Evolutionary conservation across 169 alveolate genomes (phyloP), one percentile per base, ranked within the genome.

Genomic region (Plasmodium vinckei): DNA sequence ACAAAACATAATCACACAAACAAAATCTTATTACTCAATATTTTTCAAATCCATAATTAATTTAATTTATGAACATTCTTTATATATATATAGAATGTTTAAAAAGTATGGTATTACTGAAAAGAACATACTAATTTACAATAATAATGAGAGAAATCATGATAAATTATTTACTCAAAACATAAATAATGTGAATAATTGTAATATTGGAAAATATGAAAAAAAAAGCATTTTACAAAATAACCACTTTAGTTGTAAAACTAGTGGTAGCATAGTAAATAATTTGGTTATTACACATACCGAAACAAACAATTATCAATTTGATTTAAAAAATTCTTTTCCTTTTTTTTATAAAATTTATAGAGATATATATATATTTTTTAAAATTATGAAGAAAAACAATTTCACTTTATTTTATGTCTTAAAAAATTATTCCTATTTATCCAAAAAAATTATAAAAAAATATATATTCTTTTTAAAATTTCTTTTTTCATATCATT

Each of bases 1-100:
- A 9, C 15, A 42, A 64, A 19, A 65, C 49, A 46, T 25, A 54
- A 65, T 65, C 42, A 68, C 15, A 13, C 33, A 13, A 64, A n/a
- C 15, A 42, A 64, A 19, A 65, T 33, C 19, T 25, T 67, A 65
- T 82, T 54, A 68, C 19, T 46, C 27, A 33, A 82, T 82, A 9
- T 82, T 65, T 82, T 82, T 67, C 46, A 82, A 67, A 71, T 82
- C 84, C 46, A 67, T 82, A 67, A 42, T 82, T 56, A 65, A 65
- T 47, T 5, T 61, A 6, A 82, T 82, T 9, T 71, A 82, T 67
- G 90, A 82, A 17, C 33, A 82, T 59, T 56, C 84, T 51, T 65
- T 67, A 64, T 21, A 82, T 21, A 57, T 82, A 65, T 67, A 60
- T 68, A 27, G 59, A 13, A 25, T 65, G 64, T 19, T 82, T 2